These are phyloP conservation scores for Ogataea nakhonphanomensis DNA, from an alignment of 805 yeast species.

Conservation along the genomic window DNA sequence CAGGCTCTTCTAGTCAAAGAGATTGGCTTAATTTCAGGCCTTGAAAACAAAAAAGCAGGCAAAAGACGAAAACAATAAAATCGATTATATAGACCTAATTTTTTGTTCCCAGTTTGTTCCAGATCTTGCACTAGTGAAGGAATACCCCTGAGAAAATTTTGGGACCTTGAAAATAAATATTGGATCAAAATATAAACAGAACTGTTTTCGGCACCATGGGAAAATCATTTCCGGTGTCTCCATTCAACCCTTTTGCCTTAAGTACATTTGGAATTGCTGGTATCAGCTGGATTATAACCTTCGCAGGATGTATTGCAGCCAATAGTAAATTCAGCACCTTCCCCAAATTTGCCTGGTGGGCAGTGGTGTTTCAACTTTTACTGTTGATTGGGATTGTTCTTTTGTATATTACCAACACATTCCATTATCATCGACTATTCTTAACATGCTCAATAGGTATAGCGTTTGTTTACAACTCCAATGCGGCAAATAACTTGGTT, in stretches of 20 bases:
- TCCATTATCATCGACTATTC: slow-evolving; percentile 65
- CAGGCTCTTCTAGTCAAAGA: too few species aligned
- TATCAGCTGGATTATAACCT: slow-evolving; percentile 82
- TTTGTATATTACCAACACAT: slow-evolving; percentile 55
- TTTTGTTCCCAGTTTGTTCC: too few species aligned
- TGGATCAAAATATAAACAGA: slow-evolving; percentile 8
- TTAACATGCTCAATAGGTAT: slow-evolving; percentile 57
- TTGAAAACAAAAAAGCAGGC: not conserved
- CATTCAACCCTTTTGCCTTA: slow-evolving; percentile 72
- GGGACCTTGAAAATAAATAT: slow-evolving; percentile 1
- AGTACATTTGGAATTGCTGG: slow-evolving; percentile 71
- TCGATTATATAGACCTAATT: not conserved
- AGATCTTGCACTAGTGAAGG: not conserved
- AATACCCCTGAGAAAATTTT: slow-evolving; percentile 3
- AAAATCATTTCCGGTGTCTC: slow-evolving; percentile 18
- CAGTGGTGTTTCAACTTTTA: slow-evolving; percentile 72
- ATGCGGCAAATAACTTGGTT: slow-evolving; percentile 75
- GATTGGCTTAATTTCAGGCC: not conserved
- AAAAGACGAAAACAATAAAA: not conserved
- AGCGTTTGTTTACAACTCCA: slow-evolving; percentile 81
- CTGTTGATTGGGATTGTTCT: slow-evolving; percentile 48
- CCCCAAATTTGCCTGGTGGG: slow-evolving; percentile 97
- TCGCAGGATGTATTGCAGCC: slow-evolving; percentile 78
- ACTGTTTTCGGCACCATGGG: slow-evolving; percentile 12
- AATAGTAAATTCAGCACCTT: slow-evolving; percentile 40